A percentile compares a stretch with the other conserved stretches of the same genome.
Conservation (phyloP, 2,329 filamentous ascomycete species). For the Beauveria bassiana region DNA sequence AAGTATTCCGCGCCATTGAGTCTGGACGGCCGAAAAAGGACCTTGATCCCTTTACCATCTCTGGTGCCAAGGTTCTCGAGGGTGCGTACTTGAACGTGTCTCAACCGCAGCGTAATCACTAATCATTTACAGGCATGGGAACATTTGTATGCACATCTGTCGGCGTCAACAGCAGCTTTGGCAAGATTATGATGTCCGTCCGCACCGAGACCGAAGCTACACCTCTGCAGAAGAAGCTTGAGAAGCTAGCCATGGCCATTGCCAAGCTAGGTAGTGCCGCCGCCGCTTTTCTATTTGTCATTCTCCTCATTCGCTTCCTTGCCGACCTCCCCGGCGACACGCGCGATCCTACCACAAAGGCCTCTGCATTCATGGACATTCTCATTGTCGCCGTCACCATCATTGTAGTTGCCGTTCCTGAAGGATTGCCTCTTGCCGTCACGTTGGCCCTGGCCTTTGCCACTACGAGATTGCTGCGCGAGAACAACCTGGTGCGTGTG, state of each 20-base stretch:
- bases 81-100: slow-evolving; percentile 20
- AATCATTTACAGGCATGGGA: slow-evolving; percentile 31
- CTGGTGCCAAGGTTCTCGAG: slow-evolving; percentile 46
- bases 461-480: slow-evolving; percentile 60
- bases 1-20: slow-evolving; percentile 48
- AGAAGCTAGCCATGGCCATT: slow-evolving; percentile 25
- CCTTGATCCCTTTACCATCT: slow-evolving; percentile 59
- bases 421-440: slow-evolving; percentile 59
- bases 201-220: slow-evolving; percentile 44
- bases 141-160: slow-evolving; percentile 48
- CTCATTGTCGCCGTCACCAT: slow-evolving; percentile 60
- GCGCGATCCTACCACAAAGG: slow-evolving; percentile 46
- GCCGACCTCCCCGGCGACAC: slow-evolving; percentile 48
- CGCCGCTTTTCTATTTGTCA: slow-evolving; percentile 65
- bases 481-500: slow-evolving; percentile 62
- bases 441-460: slow-evolving; percentile 62
- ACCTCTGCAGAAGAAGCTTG: slow-evolving; percentile 47
- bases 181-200: slow-evolving; percentile 49
- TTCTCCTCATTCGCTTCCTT: slow-evolving; percentile 71
- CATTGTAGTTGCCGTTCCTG: slow-evolving; percentile 59
- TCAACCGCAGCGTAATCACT: background rate
- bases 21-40: slow-evolving; percentile 37
- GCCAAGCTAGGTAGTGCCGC: slow-evolving; percentile 51
- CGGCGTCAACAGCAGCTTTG: slow-evolving; percentile 47
- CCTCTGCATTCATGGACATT: slow-evolving; percentile 50